Percentiles rank a stretch among this genome's conserved stretches.
Conservation (phyloP, 78 protist genomes). For the slime mould (Dictyostelium discoideum) region dicty_2.7 NC_007090.3:747001-747500, state of each 20-base stretch:
- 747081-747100: conserved; percentile 59
- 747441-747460: background rate
- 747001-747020: conserved; percentile 84
- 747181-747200: conserved; percentile 87
- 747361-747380: conserved; percentile 52
- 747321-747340: background rate
- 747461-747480: conserved; percentile 14
- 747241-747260: background rate
- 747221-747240: background rate
- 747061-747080: conserved; percentile 85
- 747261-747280: conserved; percentile 17
- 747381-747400: conserved; percentile 39
- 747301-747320: conserved; percentile 82
- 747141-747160: conserved; percentile 78
- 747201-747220: conserved; percentile 87
- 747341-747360: background rate
- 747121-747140: conserved; percentile 17
- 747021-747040: conserved; percentile 88
- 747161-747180: conserved; percentile 89
- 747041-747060: conserved; percentile 88
- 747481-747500: conserved; percentile 89
- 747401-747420: conserved; percentile 68
- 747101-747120: conserved; percentile 70
- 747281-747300: conserved; percentile 78
- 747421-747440: background rate